Conservation (phyloP, 176 grass and related monocot genomes). For the Raddia distichophylla region DNA sequence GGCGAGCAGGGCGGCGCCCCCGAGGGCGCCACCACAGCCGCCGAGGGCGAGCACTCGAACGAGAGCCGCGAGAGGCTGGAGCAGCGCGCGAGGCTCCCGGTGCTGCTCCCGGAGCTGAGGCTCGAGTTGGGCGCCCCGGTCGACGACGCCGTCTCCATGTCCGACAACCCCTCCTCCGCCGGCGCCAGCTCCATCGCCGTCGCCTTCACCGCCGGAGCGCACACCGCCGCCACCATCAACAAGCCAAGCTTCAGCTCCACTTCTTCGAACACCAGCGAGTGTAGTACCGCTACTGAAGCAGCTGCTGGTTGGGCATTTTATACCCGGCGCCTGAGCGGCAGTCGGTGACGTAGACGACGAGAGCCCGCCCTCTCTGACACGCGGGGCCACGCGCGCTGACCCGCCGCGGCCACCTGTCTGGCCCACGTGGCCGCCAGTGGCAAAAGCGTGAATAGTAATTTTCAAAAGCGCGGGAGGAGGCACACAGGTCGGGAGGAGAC, state of each 20-base stretch:
- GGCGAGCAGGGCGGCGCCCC: neutral
- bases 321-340: neutral
- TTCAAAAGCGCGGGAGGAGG: neutral
- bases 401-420: neutral
- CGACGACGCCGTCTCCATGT: slow-evolving; percentile 60
- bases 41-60: slow-evolving; percentile 43
- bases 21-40: neutral
- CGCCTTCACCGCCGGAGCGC: neutral
- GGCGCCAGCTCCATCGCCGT: neutral
- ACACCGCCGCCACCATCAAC: slow-evolving; percentile 38
- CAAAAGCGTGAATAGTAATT: neutral
- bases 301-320: slow-evolving; percentile 23
- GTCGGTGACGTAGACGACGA: neutral
- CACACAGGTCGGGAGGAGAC: neutral
- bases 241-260: neutral
- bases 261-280: neutral
- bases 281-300: neutral
- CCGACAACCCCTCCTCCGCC: slow-evolving; percentile 38
- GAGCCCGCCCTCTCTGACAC: neutral
- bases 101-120: slow-evolving; percentile 64
- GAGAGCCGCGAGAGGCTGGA: slow-evolving; percentile 69
- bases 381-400: neutral
- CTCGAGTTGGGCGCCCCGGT: slow-evolving; percentile 67
- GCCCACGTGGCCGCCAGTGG: neutral
- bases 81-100: slow-evolving; percentile 51